Evolutionary conservation across 768 basidiomycete genomes (phyloP).

Genomic region (Kwoniella pini): DNA sequence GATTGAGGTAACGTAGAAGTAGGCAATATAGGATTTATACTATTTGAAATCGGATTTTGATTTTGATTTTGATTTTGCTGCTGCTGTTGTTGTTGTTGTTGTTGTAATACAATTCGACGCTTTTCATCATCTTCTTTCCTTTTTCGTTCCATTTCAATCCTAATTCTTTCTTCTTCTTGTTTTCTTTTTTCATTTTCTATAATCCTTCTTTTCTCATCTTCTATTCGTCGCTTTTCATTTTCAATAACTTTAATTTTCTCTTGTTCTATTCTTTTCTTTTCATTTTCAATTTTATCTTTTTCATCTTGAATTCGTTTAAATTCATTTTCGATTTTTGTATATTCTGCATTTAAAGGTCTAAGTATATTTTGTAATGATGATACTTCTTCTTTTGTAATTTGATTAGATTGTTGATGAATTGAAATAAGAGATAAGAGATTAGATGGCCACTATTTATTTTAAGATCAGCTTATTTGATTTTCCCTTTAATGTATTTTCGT

Average conservation of each 20-base stretch:
- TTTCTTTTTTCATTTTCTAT: slow-evolving; percentile 17
- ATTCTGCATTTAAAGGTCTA: slow-evolving; percentile 8
- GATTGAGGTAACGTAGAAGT: background rate
- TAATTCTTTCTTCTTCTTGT: background rate
- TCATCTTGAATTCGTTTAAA: slow-evolving; percentile 10
- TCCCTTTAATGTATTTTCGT: no score
- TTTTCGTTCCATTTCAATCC: no score
- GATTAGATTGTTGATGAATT: slow-evolving; percentile 13
- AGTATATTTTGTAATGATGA: slow-evolving; percentile 13
- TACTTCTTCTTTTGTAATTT: slow-evolving; percentile 20
- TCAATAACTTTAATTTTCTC: slow-evolving; percentile 31
- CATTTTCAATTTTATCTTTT: slow-evolving; percentile 10
- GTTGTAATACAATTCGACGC: background rate
- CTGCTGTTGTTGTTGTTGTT: background rate
- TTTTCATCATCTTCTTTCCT: background rate
- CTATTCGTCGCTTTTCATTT: slow-evolving; percentile 27
- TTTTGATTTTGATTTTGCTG: background rate
- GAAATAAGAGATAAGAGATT: slow-evolving; percentile 15
- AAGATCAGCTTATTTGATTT: no score
- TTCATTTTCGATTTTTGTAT: slow-evolving; percentile 3
- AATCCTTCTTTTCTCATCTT: slow-evolving; percentile 6
- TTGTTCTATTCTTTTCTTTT: slow-evolving; percentile 8
- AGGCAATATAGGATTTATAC: background rate
- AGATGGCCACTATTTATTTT: slow-evolving; percentile 12
- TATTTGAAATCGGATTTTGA: background rate